Conservation (phyloP, 2,329 filamentous ascomycete genomes). For the Cercospora canescens region DNA sequence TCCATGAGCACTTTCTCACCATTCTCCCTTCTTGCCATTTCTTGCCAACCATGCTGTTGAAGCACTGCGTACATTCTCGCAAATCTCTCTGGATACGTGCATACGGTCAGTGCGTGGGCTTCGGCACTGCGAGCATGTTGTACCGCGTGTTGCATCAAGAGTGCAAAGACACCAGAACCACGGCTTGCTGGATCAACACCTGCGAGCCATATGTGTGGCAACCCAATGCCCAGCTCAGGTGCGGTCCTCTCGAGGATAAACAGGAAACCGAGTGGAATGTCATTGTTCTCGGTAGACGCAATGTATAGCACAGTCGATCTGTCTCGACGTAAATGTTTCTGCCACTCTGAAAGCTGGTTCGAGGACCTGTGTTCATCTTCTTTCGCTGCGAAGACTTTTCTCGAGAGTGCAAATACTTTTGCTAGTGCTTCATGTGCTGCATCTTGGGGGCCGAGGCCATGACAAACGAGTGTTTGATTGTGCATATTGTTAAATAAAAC, state of each 20-base stretch:
- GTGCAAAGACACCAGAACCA: conserved; percentile 3
- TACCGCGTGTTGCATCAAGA: background rate
- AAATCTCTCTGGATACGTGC: conserved; percentile 8
- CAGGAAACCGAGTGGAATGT: background rate
- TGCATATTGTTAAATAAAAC: background rate
- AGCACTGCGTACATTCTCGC: conserved; percentile 13
- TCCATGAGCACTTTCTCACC: conserved; percentile 14
- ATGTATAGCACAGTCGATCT: background rate
- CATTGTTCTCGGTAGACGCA: background rate
- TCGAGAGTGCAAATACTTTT: background rate
- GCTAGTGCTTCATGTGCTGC: background rate
- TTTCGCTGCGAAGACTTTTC: background rate
- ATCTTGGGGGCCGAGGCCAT: background rate
- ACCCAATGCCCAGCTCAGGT: conserved; percentile 2
- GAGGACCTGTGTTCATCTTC: background rate
- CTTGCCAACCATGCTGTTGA: conserved; percentile 4
- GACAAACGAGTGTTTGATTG: background rate
- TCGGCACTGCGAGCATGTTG: background rate
- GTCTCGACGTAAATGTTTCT: background rate
- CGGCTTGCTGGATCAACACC: conserved; percentile 7
- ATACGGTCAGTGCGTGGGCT: background rate
- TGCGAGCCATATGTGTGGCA: conserved; percentile 13
- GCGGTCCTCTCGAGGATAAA: conserved; percentile 1
- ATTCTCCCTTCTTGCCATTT: conserved; percentile 4
- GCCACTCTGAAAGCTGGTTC: background rate